Evolutionary conservation across 305 asterid genomes (phyloP).

Genomic region (Rubia tinctorum): DNA sequence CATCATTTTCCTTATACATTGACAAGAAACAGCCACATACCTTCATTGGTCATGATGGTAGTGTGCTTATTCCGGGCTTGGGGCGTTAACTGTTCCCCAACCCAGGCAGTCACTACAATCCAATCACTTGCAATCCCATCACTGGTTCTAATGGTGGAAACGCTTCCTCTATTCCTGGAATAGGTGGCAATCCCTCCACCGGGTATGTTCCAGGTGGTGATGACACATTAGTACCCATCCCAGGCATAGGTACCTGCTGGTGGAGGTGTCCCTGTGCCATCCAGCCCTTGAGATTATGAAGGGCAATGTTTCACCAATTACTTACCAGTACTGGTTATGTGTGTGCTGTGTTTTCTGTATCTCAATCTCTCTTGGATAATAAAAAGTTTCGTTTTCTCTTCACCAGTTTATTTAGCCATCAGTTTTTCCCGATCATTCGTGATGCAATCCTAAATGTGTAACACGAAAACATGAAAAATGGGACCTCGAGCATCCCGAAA

Average conservation of each 20-base stretch:
- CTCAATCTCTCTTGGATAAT: not conserved
- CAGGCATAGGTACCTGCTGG: constrained; percentile 51
- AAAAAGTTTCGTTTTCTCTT: not conserved
- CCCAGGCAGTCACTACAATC: constrained; percentile 34
- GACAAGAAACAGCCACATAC: constrained; percentile 41
- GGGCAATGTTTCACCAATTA: not conserved
- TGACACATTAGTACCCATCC: constrained; percentile 61
- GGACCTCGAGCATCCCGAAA: not conserved
- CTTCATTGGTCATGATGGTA: constrained; percentile 39
- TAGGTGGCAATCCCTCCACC: constrained; percentile 22
- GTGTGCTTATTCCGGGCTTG: constrained; percentile 64
- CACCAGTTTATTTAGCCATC: not conserved
- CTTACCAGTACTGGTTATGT: not conserved
- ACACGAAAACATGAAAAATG: not conserved
- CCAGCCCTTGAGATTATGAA: constrained; percentile 38
- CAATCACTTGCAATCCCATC: constrained; percentile 58
- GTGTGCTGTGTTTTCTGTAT: not conserved
- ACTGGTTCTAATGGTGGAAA: constrained; percentile 50
- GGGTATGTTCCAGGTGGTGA: constrained; percentile 59
- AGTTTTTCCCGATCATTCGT: not conserved
- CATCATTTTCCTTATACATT: constrained; percentile 21
- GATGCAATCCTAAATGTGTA: not conserved
- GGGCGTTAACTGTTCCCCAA: constrained; percentile 60
- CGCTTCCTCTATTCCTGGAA: constrained; percentile 33
- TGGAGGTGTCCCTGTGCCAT: constrained; percentile 32